Conservation (phyloP, 352 stramenopile species). For the Globisporangium viniferum region DNA sequence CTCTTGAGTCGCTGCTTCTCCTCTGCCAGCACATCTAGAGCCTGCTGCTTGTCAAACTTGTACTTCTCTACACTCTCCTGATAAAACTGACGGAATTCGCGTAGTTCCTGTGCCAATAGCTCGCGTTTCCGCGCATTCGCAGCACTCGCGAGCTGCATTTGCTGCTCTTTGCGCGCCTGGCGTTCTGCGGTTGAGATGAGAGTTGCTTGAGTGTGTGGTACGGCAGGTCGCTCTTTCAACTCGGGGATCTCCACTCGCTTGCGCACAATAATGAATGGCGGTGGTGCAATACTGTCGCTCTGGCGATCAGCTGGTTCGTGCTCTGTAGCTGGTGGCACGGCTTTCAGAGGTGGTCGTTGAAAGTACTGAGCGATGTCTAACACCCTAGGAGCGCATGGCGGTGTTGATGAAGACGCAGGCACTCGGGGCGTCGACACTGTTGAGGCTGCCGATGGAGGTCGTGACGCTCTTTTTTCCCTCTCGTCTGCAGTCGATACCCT, state of each 20-base stretch:
- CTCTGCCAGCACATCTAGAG: conserved; percentile 5
- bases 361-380: conserved; percentile 7
- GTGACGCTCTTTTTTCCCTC: background rate
- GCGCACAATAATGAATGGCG: background rate
- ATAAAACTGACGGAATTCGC: conserved; percentile 23
- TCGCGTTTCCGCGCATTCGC: conserved; percentile 15
- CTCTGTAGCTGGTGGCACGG: background rate
- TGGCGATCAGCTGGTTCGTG: background rate
- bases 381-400: background rate
- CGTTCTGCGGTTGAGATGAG: background rate
- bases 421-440: background rate
- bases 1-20: conserved; percentile 8
- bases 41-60: conserved; percentile 15
- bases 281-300: background rate
- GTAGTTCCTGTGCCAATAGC: conserved; percentile 16
- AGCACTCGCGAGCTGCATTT: background rate
- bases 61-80: conserved; percentile 18
- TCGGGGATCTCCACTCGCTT: background rate
- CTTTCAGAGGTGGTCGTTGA: background rate
- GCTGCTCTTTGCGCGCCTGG: conserved; percentile 1
- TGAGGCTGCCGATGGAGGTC: background rate
- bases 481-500: background rate
- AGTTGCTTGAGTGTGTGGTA: background rate
- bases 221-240: background rate
- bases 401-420: background rate